Percentiles rank a stretch among this genome's conserved stretches.
phyloP scores from a whole-genome alignment of 306 rosid genomes.

The Fragaria ananassa region DNA sequence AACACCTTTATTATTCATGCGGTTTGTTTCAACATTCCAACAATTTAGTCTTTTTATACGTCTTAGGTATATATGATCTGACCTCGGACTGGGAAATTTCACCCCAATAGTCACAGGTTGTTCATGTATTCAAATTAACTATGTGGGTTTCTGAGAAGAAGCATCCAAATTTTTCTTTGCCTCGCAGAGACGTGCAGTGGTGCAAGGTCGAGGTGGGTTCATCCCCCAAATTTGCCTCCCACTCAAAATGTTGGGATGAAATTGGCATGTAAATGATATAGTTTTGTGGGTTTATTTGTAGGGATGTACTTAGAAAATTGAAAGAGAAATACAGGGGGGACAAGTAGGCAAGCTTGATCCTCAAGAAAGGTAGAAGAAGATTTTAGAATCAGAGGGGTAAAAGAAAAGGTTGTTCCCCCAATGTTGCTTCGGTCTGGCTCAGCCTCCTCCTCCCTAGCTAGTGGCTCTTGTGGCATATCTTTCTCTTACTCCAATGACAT shows the following conservation, averaged over 20 bases:
- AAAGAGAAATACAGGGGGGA: background rate
- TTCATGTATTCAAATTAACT: background rate
- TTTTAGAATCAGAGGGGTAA: conserved; percentile 13
- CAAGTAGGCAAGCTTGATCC: conserved; percentile 17
- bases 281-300: background rate
- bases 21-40: conserved; percentile 16
- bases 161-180: background rate
- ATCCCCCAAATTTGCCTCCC: background rate
- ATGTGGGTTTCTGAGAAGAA: background rate
- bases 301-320: background rate
- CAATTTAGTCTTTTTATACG: background rate
- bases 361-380: conserved; percentile 12
- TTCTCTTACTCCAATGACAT: conserved; percentile 19
- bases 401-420: conserved; percentile 22
- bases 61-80: background rate
- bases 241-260: background rate
- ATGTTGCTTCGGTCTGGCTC: conserved; percentile 16
- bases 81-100: background rate
- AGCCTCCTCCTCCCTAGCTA: background rate
- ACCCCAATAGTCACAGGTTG: background rate
- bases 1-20: background rate
- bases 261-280: background rate
- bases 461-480: background rate
- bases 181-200: background rate
- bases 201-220: conserved; percentile 6